Base-by-base conservation (phyloP, 176 grass and related monocot species). In the Alloteropsis semialata region DNA sequence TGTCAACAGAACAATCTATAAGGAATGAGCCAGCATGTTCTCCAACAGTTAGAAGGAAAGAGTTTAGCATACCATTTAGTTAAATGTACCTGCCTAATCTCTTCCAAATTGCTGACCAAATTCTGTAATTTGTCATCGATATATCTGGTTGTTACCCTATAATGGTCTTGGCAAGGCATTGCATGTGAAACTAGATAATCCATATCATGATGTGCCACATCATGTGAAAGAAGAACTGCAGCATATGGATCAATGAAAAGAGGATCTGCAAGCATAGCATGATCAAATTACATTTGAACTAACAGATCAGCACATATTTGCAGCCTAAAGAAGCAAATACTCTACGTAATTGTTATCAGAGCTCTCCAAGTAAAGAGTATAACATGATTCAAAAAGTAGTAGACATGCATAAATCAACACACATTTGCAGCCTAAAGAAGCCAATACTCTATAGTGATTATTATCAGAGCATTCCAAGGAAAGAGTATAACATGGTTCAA, bases 1-100 rank as follows among this genome's bases (percentile, higher is more conserved):
- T 95, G 96, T 91, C 78, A 98, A 84, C 77, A 98, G 82, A 89
- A 98, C 92, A 86, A 95, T 93, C 96, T 98, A 91, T 86, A 89
- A 75, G 82, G 88, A 79, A 93, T 95, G 89, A 98, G 92, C 67
- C 49, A 85, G 39, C 24, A 56, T 54, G 63, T 88, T 60, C 59
- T 79, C 77, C 33, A 77, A 25, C 41, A 4, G 51, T 54, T 63
- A 44, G 65, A 75, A 30, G n/a, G 41, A 85, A 72, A 33, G 25
- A 80, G 34, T 45, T 59, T 46, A 69, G 18, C 67, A 71, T 39
- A 80, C 74, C 45, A 43, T 37, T 83, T 72, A 60, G 38, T 76
- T 66, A 80, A 84, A 87, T 69, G 82, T 93, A 98, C 96, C 96
- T 98, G 92, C 60, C 92, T 90, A 80, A 89, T 76, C 32, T 93